Conservation (phyloP, 2,329 filamentous ascomycete genomes). For the Arthrinium puccinioides region DNA sequence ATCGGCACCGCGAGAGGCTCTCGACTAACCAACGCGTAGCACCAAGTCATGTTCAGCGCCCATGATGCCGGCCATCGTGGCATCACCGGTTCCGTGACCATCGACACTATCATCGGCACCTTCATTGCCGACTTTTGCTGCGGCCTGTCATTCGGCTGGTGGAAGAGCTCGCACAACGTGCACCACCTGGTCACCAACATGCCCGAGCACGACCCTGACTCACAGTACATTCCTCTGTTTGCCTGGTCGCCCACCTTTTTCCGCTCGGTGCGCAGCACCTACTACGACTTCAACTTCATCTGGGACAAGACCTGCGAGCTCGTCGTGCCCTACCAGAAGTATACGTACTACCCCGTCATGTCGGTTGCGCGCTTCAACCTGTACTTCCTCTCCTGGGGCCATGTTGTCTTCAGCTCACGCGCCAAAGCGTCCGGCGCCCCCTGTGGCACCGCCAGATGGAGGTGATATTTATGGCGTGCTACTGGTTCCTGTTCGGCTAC, state of each 20-base stretch:
- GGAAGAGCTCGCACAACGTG: constrained; percentile 63
- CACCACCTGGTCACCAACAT: constrained; percentile 61
- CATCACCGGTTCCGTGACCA: constrained; percentile 51
- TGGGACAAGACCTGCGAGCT: constrained; percentile 56
- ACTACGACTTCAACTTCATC: constrained; percentile 57
- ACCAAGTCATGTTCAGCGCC: constrained; percentile 62
- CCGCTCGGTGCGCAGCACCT: constrained; percentile 53
- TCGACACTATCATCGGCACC: constrained; percentile 53
- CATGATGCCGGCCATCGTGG: constrained; percentile 54
- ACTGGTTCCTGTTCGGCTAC: constrained; percentile 64
- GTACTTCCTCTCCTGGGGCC: constrained; percentile 59
- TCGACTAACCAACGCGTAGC: constrained; percentile 28
- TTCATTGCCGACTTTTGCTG: constrained; percentile 60
- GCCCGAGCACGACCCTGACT: constrained; percentile 52
- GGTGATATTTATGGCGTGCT: constrained; percentile 53
- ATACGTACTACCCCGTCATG: constrained; percentile 64
- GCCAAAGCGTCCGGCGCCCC: constrained; percentile 33
- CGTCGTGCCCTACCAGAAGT: constrained; percentile 54
- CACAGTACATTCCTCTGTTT: constrained; percentile 63
- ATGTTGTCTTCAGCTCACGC: constrained; percentile 38
- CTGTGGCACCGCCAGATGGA: constrained; percentile 64
- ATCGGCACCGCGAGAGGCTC: not conserved
- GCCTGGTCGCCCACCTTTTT: constrained; percentile 61
- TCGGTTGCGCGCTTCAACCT: constrained; percentile 65
- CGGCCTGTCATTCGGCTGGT: constrained; percentile 60